Evolutionary conservation across 768 basidiomycete species (phyloP), one percentile per base, ranked within the genome.

Genomic region (Hysterangium stoloniferum): DNA sequence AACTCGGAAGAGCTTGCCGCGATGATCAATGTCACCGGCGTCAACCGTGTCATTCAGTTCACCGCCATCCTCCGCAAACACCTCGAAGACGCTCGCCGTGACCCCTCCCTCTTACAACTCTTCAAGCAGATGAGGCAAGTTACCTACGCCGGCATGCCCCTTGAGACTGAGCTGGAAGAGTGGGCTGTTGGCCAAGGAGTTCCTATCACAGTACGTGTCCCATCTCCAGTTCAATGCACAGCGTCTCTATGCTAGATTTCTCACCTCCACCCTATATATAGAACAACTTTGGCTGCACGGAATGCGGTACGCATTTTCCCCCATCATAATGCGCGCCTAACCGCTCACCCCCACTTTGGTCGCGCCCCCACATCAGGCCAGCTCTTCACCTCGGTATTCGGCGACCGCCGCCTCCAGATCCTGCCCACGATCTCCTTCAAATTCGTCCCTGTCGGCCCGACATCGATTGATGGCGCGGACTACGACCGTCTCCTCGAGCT

Each of bases 221-320:
- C 25, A 20, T 31, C 8, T n/a, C 28, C 17, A 17, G 60, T 57
- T 57, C 46, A 52, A 52, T 46, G 24, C 47, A 49, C 17, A 9
- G 9, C 17, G 11, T 34, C 33, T 9, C 17, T 9, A 34, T 9
- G 9, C 17, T 9, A 34, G 9, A n/a, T n/a, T 9, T 45, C 43
- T 28, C 5, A 57, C 24, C 42, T 9, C 43, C 33, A 20, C 45
- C 34, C 48, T 57, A 32, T 37, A 57, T 52, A 33, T 59, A 84
- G 80, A 89, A 86, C 62, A 70, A 86, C 15, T 89, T 87, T 61
- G 86, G 87, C 15, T 86, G 78, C 63, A 90, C 86, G 1, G 86
- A 90, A 69, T 76, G 83, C 54, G 85, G 84, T 33, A 82, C 77
- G 1, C 84, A 84, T 73, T 68, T 90, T 47, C 62, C 80, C 17